A percentile compares a stretch with the other conserved stretches of the same genome.
phyloP scores from a whole-genome alignment of 2,329 filamentous ascomycete species.

The Colletotrichum higginsianum region DNA sequence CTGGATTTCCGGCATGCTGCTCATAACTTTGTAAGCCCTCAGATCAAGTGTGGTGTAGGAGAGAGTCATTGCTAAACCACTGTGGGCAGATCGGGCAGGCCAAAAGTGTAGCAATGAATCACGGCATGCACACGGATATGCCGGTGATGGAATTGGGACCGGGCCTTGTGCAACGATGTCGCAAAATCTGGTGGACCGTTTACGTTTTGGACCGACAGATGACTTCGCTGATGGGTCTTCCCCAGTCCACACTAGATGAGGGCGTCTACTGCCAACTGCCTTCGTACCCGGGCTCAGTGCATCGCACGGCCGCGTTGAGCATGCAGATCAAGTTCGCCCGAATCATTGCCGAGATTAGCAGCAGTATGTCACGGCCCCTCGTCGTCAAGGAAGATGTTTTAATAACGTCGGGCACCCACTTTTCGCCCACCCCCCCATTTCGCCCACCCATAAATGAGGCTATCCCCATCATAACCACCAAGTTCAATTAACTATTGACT shows the following conservation, averaged over 20 bases:
- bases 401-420: no score
- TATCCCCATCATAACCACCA: no score
- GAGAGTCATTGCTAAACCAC: background rate
- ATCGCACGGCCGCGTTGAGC: slow-evolving; percentile 48
- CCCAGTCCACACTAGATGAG: slow-evolving; percentile 63
- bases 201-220: slow-evolving; percentile 69
- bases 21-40: slow-evolving; percentile 58
- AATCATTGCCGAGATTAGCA: slow-evolving; percentile 51
- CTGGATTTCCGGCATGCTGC: slow-evolving; percentile 63
- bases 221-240: slow-evolving; percentile 68
- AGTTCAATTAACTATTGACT: no score
- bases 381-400: background rate
- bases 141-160: slow-evolving; percentile 58
- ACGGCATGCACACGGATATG: slow-evolving; percentile 69
- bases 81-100: slow-evolving; percentile 63
- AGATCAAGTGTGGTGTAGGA: no score
- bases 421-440: no score
- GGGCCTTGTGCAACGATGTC: slow-evolving; percentile 59
- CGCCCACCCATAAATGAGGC: no score
- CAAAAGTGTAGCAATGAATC: slow-evolving; percentile 63
- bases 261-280: slow-evolving; percentile 62
- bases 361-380: slow-evolving; percentile 43
- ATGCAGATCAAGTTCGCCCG: slow-evolving; percentile 53
- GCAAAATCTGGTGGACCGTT: slow-evolving; percentile 68
- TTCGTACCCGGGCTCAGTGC: slow-evolving; percentile 47